Evolutionary conservation across 2,329 filamentous ascomycete species (phyloP).

Genomic region (Colletotrichum somersetense): DNA sequence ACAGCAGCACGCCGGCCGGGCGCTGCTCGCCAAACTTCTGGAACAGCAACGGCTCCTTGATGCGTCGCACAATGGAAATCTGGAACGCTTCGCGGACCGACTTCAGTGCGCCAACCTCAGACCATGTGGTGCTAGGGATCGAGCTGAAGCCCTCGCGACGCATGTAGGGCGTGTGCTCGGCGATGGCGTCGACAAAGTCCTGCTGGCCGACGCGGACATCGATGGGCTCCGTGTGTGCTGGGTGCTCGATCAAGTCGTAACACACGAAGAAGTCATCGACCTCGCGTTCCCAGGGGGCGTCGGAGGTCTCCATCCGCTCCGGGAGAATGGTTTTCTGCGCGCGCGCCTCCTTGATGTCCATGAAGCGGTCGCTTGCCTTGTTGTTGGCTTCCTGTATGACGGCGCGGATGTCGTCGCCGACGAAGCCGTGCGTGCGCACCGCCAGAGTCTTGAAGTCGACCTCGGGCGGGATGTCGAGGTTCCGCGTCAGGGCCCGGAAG

Average conservation of each 20-base stretch:
- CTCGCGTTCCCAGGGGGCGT: constrained; percentile 13
- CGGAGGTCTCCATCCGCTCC: constrained; percentile 16
- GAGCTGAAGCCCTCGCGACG: constrained; percentile 93
- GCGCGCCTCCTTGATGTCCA: constrained; percentile 48
- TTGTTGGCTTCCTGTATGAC: constrained; percentile 63
- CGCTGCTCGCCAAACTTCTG: constrained; percentile 81
- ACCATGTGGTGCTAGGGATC: constrained; percentile 93
- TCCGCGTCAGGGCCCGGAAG: constrained; percentile 77
- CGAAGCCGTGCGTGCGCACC: constrained; percentile 90
- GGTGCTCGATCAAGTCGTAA: constrained; percentile 42
- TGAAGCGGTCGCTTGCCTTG: constrained; percentile 51
- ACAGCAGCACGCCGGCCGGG: constrained; percentile 90
- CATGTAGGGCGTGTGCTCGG: constrained; percentile 73
- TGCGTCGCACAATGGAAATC: constrained; percentile 89
- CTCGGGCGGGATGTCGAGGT: constrained; percentile 73
- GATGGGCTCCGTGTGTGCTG: constrained; percentile 43
- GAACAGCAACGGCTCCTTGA: constrained; percentile 84
- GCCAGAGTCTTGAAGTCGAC: constrained; percentile 82
- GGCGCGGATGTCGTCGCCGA: constrained; percentile 87
- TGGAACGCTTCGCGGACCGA: constrained; percentile 85
- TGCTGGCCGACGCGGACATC: constrained; percentile 57
- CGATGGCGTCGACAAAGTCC: constrained; percentile 81
- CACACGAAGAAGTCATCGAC: constrained; percentile 18
- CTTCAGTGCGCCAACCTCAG: constrained; percentile 87
- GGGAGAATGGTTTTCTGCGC: constrained; percentile 20